Conservation (phyloP, 2,329 filamentous ascomycete genomes). For the Diplodia intermedia region DNA sequence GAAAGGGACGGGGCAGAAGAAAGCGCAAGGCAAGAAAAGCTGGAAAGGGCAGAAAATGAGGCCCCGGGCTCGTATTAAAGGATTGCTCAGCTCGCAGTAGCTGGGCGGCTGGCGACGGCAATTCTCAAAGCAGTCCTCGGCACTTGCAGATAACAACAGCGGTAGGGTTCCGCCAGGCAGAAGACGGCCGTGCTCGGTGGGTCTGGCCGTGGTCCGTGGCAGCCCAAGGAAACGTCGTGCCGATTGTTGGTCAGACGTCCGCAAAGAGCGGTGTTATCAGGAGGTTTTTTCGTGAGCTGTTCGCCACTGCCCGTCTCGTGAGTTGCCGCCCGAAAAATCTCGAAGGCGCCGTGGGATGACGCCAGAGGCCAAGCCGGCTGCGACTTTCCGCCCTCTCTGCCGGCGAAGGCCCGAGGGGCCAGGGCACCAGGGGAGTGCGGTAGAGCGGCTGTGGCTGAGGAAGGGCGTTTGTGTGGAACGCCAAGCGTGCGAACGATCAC, state of each 20-base stretch:
- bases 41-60: background rate
- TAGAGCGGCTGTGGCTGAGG: constrained; percentile 14
- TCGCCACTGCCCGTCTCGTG: background rate
- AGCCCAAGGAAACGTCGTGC: constrained; percentile 11
- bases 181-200: constrained; percentile 22
- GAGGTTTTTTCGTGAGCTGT: constrained; percentile 1
- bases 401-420: background rate
- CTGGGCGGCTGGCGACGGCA: constrained; percentile 19
- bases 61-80: constrained; percentile 23
- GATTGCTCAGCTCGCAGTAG: background rate
- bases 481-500: too few relatives aligned
- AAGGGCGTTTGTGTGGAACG: too few relatives aligned
- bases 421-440: background rate
- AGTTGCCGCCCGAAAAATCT: background rate
- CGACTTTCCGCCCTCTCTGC: background rate
- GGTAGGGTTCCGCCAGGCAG: constrained; percentile 14
- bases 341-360: constrained; percentile 5
- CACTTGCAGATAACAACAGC: constrained; percentile 23
- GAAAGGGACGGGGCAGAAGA: background rate
- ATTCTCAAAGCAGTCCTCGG: constrained; percentile 9
- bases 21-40: background rate
- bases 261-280: constrained; percentile 29
- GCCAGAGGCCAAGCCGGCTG: constrained; percentile 7
- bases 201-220: constrained; percentile 6
- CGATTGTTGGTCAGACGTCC: constrained; percentile 11